These are phyloP conservation scores for Ichthyophthirius multifiliis DNA, from an alignment of 169 alveolate genomes.

Conservation along the genomic window DNA sequence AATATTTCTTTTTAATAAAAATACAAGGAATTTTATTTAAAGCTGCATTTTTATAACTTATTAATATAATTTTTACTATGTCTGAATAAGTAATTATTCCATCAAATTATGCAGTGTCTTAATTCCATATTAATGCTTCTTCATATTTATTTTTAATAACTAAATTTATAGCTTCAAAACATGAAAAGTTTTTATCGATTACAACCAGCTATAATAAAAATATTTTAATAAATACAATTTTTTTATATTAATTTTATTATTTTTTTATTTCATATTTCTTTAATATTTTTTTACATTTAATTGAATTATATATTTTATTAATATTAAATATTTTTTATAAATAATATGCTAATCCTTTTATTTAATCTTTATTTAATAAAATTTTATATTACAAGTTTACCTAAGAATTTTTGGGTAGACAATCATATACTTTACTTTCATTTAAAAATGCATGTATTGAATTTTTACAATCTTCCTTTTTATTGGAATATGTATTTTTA, in stretches of 20 bases:
- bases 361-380: neutral
- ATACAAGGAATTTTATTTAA: neutral
- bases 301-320: neutral
- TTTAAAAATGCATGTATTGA: slow-evolving; percentile 13
- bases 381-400: neutral
- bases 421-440: slow-evolving; percentile 17
- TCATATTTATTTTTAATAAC: slow-evolving; percentile 13
- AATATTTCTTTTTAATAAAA: neutral
- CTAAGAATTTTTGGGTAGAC: slow-evolving; percentile 13
- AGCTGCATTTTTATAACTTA: neutral
- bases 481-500: neutral
- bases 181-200: neutral
- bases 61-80: neutral
- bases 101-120: slow-evolving; percentile 1
- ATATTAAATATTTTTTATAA: no score
- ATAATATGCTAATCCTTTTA: neutral
- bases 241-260: neutral
- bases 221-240: neutral
- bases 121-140: slow-evolving; percentile 21
- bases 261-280: no score
- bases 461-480: neutral
- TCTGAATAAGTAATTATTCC: slow-evolving; percentile 27
- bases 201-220: neutral
- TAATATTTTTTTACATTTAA: no score
- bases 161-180: neutral